Evolutionary conservation across 1,284 basidiomycete genomes (phyloP), one percentile per base, ranked within the genome.

Genomic region (Ustilago hordei): DNA sequence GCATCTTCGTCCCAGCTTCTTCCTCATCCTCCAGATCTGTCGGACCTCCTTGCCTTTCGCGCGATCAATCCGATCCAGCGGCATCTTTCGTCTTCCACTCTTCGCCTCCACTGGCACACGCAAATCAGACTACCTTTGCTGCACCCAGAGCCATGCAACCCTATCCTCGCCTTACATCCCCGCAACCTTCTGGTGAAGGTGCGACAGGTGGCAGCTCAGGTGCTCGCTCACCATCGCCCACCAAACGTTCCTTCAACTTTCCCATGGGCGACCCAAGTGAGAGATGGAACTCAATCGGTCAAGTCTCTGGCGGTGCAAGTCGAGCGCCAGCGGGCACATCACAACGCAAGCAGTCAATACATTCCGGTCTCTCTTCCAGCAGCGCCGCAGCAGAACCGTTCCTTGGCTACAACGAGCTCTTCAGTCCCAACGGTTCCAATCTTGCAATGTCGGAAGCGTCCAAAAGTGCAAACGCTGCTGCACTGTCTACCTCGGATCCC

Each of bases 341-440:
- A 17, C 70, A 72, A 64, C 70, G 71, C 48, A 78, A 74, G 47
- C 71, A 55, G 9, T 78, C 75, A 2, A 36, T 69, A 3, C 71
- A 78, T 19, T 59, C 71, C 8, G 55, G 62, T 31, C 56, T 68
- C 23, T 69, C 68, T 7, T 13, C 67, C 32, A 47, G 61, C 31
- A 61, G 31, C 15, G 31, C 60, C 6, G 56, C 69, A 13, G 68
- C 64, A 23, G 79, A 81, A 45, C 77, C 78, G 28, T 81, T 81
- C 55, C 69, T 81, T 28, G 80, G 80, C 41, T 81, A 80, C 69
- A 81, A 81, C 38, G 80, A 80, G 55, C 72, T 81, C 52, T 80
- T 77, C 36, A 74, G 71, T 4, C 67, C 68, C 9, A 78, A 70
- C 17, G 64, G 67, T 28, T 43, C 75, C 38, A 69, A 47, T 23